phyloP scores from a whole-genome alignment of 2,329 filamentous ascomycete species.

The Didymellaceae sp. region DNA sequence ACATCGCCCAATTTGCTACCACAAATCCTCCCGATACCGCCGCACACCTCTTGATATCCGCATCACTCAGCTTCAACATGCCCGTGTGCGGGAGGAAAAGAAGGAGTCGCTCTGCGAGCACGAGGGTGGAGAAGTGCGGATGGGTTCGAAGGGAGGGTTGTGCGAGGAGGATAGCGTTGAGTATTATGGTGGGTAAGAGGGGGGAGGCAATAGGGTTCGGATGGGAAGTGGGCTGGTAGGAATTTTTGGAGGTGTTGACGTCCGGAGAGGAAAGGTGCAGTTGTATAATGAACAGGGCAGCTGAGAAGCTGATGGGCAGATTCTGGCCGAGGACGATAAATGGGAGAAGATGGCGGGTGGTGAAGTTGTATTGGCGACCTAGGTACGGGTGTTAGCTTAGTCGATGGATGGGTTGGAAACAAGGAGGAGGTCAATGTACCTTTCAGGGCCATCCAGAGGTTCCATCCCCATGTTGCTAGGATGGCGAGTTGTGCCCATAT shows the following conservation, averaged over 20 bases:
- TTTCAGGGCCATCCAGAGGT: conserved; percentile 37
- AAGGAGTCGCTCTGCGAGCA: conserved; percentile 29
- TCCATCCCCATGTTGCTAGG: conserved; percentile 40
- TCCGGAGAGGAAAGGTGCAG: conserved; percentile 32
- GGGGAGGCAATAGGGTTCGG: conserved; percentile 22
- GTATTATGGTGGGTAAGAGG: conserved; percentile 34
- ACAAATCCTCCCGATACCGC: conserved; percentile 35
- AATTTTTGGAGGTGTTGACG: neutral
- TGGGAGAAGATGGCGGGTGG: conserved; percentile 19
- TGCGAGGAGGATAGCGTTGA: conserved; percentile 33
- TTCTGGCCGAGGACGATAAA: conserved; percentile 40
- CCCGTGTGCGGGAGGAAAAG: conserved; percentile 33
- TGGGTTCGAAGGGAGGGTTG: conserved; percentile 25
- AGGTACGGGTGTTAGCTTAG: neutral
- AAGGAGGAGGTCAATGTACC: conserved; percentile 19
- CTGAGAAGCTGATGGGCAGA: conserved; percentile 38
- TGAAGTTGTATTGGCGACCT: conserved; percentile 25
- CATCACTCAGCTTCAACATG: conserved; percentile 20
- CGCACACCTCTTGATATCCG: conserved; percentile 29
- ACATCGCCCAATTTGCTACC: conserved; percentile 29
- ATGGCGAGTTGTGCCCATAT: conserved; percentile 37
- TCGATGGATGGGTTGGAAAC: neutral
- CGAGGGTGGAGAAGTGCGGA: conserved; percentile 26
- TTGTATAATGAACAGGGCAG: conserved; percentile 35
- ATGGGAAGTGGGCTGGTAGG: neutral